Conservation (phyloP, 768 basidiomycete species). For the Hypsizygus marmoreus region DNA sequence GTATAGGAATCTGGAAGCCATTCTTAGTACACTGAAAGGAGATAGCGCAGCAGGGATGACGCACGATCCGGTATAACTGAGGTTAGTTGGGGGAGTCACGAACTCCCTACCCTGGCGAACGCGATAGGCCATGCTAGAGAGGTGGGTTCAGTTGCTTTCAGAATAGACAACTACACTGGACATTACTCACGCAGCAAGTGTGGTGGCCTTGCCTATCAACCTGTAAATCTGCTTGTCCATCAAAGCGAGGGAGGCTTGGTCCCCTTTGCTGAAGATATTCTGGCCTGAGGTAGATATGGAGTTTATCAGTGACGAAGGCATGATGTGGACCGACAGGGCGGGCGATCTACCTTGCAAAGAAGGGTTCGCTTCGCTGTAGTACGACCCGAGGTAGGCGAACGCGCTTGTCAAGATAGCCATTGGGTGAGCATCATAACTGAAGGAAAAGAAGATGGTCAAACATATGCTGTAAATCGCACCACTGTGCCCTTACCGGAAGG, state of each 20-base stretch:
- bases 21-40: slow-evolving; percentile 2
- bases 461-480: not conserved
- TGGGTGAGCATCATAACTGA: slow-evolving; percentile 89
- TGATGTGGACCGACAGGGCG: too few species aligned
- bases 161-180: not conserved
- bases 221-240: slow-evolving; percentile 95
- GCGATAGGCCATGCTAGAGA: slow-evolving; percentile 83
- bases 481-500: slow-evolving; percentile 53
- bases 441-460: not conserved
- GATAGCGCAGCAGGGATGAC: slow-evolving; percentile 22
- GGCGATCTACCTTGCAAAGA: slow-evolving; percentile 76
- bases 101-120: slow-evolving; percentile 89
- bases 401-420: slow-evolving; percentile 90
- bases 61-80: slow-evolving; percentile 84
- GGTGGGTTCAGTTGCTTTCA: slow-evolving; percentile 1
- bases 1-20: slow-evolving; percentile 69
- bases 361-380: slow-evolving; percentile 87
- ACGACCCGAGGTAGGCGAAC: slow-evolving; percentile 86
- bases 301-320: not conserved
- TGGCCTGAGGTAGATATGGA: slow-evolving; percentile 53
- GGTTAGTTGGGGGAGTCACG: slow-evolving; percentile 77
- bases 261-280: slow-evolving; percentile 71
- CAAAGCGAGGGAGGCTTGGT: slow-evolving; percentile 62
- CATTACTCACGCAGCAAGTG: slow-evolving; percentile 75
- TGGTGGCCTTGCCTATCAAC: slow-evolving; percentile 86